Base-by-base conservation (phyloP, 169 alveolate species). In the Cryptosporidium viatorum region DNA sequence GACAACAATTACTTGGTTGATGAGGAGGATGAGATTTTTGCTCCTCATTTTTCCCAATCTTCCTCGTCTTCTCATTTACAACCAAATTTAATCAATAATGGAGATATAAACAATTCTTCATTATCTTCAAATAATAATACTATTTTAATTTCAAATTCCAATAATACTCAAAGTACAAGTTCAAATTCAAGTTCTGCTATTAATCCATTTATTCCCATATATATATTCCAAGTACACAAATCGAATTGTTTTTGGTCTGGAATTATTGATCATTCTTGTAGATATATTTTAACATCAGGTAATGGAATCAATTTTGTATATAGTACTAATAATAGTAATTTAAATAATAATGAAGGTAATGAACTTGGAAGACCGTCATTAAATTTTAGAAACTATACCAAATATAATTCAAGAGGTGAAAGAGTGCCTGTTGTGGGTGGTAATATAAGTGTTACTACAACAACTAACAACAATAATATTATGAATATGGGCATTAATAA, bases 201-300 rank as follows among this genome's bases (percentile, higher is more conserved):
- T 0, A 65, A 67, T 43, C 89, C 89, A 21, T 80, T 80, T 48
- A 48, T 80, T 31, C 89, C 89, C 0, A 35, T 43, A 18, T 59
- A 39, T 18, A 41, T 26, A n/a, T 80, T 62, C 21, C 80, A 26
- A 45, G 60, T 43, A 23, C 89, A 80, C 23, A 80, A 65, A 45
- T 59, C 41, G 10, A 50, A 50, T n/a, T 80, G 80, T 4, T 26
- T n/a, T 23, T 80, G 89, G 89, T 59, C 89, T 4, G 35, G 70
- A 37, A 62, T 62, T 9, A 62, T 80, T 48, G 89, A 80, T 31
- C 29, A 80, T 31, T 62, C 80, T 12, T 80, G 89, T 37, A 80
- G 89, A 62, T 80, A 80, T 48, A 29, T 80, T 21, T 9, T 65
- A 5, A 62, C 89, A 29, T 35, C 45, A 23, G 89, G 89, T 14